Conservation (phyloP, 2,329 filamentous ascomycete species). For the Fusarium succisae region DNA sequence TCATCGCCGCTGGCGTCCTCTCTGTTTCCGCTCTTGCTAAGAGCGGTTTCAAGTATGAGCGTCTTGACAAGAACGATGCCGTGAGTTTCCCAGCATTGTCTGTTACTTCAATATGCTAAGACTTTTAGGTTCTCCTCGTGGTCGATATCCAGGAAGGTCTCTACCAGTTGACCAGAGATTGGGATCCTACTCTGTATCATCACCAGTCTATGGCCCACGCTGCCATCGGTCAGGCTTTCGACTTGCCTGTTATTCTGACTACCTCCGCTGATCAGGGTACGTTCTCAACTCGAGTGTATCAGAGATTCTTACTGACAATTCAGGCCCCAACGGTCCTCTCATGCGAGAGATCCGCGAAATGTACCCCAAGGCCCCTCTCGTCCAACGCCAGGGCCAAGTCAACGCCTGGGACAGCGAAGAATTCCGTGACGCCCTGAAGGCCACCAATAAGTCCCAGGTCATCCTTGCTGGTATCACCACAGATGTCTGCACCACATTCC, state of each 20-base stretch:
- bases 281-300: rapidly evolving
- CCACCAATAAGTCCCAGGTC: slow-evolving; percentile 73
- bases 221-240: slow-evolving; percentile 71
- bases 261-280: slow-evolving; percentile 67
- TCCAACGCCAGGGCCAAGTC: slow-evolving; percentile 76
- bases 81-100: neutral
- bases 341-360: slow-evolving; percentile 74
- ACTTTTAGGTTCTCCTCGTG: slow-evolving; percentile 46
- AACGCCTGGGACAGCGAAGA: slow-evolving; percentile 80
- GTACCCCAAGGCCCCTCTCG: slow-evolving; percentile 73
- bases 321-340: slow-evolving; percentile 75
- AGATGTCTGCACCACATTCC: slow-evolving; percentile 79
- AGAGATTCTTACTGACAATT: neutral
- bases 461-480: slow-evolving; percentile 78
- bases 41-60: slow-evolving; percentile 33
- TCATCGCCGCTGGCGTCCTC: slow-evolving; percentile 24
- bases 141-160: slow-evolving; percentile 52
- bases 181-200: slow-evolving; percentile 69
- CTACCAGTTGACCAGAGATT: slow-evolving; percentile 67
- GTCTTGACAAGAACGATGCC: slow-evolving; percentile 42
- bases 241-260: slow-evolving; percentile 75
- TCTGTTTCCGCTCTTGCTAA: slow-evolving; percentile 25
- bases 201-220: slow-evolving; percentile 75
- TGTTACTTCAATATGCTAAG: neutral
- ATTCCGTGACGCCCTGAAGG: slow-evolving; percentile 72